Base-by-base conservation (phyloP, 441 rosid species). In the Adansonia madagascariensis region DNA sequence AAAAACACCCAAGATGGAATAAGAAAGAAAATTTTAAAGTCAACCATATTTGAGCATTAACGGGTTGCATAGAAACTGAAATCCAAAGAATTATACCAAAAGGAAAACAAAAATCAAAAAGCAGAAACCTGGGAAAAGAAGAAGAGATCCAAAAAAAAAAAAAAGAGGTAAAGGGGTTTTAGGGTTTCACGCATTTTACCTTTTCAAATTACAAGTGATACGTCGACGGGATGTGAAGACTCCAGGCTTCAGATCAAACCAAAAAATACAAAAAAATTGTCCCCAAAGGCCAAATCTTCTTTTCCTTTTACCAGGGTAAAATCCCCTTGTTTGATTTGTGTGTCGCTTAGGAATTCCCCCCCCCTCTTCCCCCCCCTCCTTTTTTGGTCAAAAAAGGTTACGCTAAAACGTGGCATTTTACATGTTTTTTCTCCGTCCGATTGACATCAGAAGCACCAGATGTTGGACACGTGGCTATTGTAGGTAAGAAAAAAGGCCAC, bases 181-280 rank as follows among this genome's bases (percentile, higher is more conserved):
- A 74, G 81, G 81, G 78, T 75, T 80, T 47, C 8, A 43, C 56
- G n/a, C 59, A 75, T 47, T 69, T 69, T 27, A 52, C 61, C 74
- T 52, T 52, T 71, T 22, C 8, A 41, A 35, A 35, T 35, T 35
- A 35, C 41, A 18, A 35, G 4, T 31, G 20, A 15, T 63, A 63
- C 68, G 57, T 22, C 55, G 39, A 50, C 31, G 3, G 55, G 56
- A 50, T 20, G 57, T 47, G 57, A 47, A 22, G 17, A 47, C 11
- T 15, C 47, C 20, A 63, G 20, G 3, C 71, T 43, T n/a, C 10
- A 18, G 53, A 66, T 10, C 3, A 35, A 35, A 35, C 41, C 41
- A 35, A 4, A 35, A 35, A 35, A 35, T 2, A 35, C 41, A 35
- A 4, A 66, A 24, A 43, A 44, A 65, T 50, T 18, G 14, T 65